Conservation (phyloP, 73 alveolate species). For the Paramecium biaurelia region DNA sequence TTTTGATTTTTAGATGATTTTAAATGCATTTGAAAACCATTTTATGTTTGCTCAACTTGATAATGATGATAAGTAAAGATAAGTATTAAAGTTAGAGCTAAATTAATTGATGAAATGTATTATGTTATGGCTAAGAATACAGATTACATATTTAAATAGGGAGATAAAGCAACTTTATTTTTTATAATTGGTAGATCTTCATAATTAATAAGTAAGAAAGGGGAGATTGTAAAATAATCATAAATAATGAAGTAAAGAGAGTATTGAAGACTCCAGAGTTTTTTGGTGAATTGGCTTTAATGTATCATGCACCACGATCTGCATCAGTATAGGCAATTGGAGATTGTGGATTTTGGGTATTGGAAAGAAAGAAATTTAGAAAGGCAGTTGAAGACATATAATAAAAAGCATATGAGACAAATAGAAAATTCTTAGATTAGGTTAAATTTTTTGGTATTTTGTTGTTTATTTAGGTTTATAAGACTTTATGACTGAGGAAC, state of each 20-base stretch:
- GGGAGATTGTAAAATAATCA: slow-evolving; percentile 56
- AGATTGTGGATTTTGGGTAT: slow-evolving; percentile 67
- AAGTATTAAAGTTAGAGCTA: background rate
- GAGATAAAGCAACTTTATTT: slow-evolving; percentile 55
- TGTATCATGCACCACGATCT: slow-evolving; percentile 71
- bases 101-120: slow-evolving; percentile 55
- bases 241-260: slow-evolving; percentile 52
- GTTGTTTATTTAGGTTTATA: background rate
- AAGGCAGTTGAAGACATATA: slow-evolving; percentile 64
- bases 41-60: slow-evolving; percentile 30
- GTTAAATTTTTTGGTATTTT: slow-evolving; percentile 60
- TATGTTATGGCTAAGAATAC: slow-evolving; percentile 11
- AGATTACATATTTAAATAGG: slow-evolving; percentile 46
- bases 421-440: slow-evolving; percentile 59
- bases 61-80: slow-evolving; percentile 25
- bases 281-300: slow-evolving; percentile 79
- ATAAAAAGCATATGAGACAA: slow-evolving; percentile 46
- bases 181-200: slow-evolving; percentile 27
- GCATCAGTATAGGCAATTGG: slow-evolving; percentile 57
- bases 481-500: slow-evolving; percentile 59
- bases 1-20: slow-evolving; percentile 30
- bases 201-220: slow-evolving; percentile 8
- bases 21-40: slow-evolving; percentile 30
- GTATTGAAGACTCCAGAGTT: slow-evolving; percentile 57
- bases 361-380: slow-evolving; percentile 67